A percentile compares a stretch with the other conserved stretches of the same genome.
phyloP scores from a whole-genome alignment of 768 basidiomycete species.

The Lentinula edodes region DNA sequence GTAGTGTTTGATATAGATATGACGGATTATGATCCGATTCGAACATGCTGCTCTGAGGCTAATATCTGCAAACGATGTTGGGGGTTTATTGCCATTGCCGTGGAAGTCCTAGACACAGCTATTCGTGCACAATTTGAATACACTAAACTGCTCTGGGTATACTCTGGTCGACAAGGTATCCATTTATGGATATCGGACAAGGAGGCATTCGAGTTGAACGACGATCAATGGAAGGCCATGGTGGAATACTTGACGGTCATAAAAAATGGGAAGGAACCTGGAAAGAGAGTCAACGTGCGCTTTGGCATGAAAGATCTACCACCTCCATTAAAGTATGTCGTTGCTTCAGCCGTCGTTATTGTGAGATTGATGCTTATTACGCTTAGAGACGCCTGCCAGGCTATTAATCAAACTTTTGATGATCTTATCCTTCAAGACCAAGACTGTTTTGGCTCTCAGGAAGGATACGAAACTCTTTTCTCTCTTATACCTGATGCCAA shows the following conservation, averaged over 20 bases:
- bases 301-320: slow-evolving; percentile 46
- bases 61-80: slow-evolving; percentile 92
- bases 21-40: slow-evolving; percentile 96
- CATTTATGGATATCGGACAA: slow-evolving; percentile 96
- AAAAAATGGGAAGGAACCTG: slow-evolving; percentile 73
- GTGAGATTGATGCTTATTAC: neutral
- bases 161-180: slow-evolving; percentile 97
- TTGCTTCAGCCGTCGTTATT: neutral
- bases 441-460: slow-evolving; percentile 67
- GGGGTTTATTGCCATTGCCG: slow-evolving; percentile 91
- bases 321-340: slow-evolving; percentile 58
- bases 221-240: slow-evolving; percentile 83
- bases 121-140: slow-evolving; percentile 91
- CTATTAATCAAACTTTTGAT: slow-evolving; percentile 51
- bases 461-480: slow-evolving; percentile 72
- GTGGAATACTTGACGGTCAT: slow-evolving; percentile 86
- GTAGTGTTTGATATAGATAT: slow-evolving; percentile 99
- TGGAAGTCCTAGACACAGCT: slow-evolving; percentile 73
- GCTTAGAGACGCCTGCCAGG: slow-evolving; percentile 38
- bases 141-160: slow-evolving; percentile 90
- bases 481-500: slow-evolving; percentile 64
- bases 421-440: slow-evolving; percentile 77
- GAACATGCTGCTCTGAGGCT: slow-evolving; percentile 91
- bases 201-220: slow-evolving; percentile 83
- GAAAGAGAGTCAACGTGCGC: slow-evolving; percentile 78